A percentile compares a stretch with the other conserved stretches of the same genome.
Evolutionary conservation across 768 basidiomycete genomes (phyloP).

Genomic region (Boletellus ananiceps): DNA sequence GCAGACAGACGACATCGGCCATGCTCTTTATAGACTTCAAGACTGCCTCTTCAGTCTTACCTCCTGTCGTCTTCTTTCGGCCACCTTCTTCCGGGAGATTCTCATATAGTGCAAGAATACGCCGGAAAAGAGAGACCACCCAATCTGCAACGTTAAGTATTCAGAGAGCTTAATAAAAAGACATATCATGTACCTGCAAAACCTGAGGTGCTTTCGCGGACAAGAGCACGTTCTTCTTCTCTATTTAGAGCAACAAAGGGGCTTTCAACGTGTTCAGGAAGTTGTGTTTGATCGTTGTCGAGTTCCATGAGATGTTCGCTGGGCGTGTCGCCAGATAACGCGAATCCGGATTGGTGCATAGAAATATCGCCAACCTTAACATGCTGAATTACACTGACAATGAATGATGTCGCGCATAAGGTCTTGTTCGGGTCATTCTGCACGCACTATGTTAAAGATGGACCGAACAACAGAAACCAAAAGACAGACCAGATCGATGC

Average conservation of each 20-base stretch:
- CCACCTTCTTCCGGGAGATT: constrained; percentile 96
- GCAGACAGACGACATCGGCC: constrained; percentile 76
- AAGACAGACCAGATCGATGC: constrained; percentile 74
- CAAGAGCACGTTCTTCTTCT: constrained; percentile 68
- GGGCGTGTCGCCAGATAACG: constrained; percentile 50
- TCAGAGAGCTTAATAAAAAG: not conserved
- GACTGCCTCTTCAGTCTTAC: constrained; percentile 71
- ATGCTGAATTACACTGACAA: constrained; percentile 65
- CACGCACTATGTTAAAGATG: constrained; percentile 1
- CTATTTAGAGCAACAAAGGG: constrained; percentile 40
- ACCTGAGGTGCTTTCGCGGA: constrained; percentile 70
- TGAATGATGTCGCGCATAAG: constrained; percentile 74
- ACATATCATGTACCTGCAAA: constrained; percentile 57
- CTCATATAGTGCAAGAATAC: constrained; percentile 79
- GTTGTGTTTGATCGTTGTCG: constrained; percentile 39
- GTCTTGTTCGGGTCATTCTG: constrained; percentile 83
- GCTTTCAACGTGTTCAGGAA: constrained; percentile 48
- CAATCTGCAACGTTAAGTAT: constrained; percentile 49
- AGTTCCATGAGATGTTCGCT: constrained; percentile 52
- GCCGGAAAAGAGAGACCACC: constrained; percentile 72
- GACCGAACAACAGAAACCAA: not conserved
- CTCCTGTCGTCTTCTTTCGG: constrained; percentile 76
- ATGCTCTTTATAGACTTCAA: constrained; percentile 77
- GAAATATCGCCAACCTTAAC: constrained; percentile 78
- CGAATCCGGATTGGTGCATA: constrained; percentile 51